Evolutionary conservation across 768 basidiomycete genomes (phyloP).

Genomic region (Lepiota brunneoincarnata): DNA sequence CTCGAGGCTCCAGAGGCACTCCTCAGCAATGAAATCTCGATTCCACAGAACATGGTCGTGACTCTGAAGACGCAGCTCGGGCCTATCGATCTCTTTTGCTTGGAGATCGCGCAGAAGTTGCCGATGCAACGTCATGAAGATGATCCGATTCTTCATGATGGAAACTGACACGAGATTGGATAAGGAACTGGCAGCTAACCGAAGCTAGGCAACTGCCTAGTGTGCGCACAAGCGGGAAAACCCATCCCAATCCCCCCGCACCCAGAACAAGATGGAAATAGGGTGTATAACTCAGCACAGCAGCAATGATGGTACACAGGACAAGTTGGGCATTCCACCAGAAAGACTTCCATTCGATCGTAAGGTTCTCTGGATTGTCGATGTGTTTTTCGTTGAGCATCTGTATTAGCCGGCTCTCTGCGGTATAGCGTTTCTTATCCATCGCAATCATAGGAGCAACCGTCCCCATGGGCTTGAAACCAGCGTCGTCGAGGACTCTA

Average conservation of each 20-base stretch:
- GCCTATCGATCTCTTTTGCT: too few relatives aligned
- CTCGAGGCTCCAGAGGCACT: too few relatives aligned
- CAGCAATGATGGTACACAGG: neutral
- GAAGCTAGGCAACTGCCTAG: slow-evolving; percentile 15
- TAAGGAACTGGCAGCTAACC: slow-evolving; percentile 14
- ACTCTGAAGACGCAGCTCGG: too few relatives aligned
- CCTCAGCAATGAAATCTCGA: too few relatives aligned
- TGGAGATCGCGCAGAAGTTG: too few relatives aligned
- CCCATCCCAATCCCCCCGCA: slow-evolving; percentile 7
- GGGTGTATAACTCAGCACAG: neutral
- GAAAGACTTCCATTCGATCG: neutral
- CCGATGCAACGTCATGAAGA: too few relatives aligned
- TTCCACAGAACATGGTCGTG: too few relatives aligned
- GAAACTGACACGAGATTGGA: slow-evolving; percentile 9
- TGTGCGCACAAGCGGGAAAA: slow-evolving; percentile 13
- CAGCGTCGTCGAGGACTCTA: neutral
- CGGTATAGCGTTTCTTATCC: neutral
- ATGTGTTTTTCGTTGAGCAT: neutral
- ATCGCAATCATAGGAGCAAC: neutral
- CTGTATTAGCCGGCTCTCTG: neutral
- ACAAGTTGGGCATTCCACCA: neutral
- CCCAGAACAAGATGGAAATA: neutral
- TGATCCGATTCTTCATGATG: too few relatives aligned
- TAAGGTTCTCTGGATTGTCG: neutral
- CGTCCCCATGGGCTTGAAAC: neutral